Conservation (phyloP, 2,329 filamentous ascomycete species). For the Alternaria dauci region DNA sequence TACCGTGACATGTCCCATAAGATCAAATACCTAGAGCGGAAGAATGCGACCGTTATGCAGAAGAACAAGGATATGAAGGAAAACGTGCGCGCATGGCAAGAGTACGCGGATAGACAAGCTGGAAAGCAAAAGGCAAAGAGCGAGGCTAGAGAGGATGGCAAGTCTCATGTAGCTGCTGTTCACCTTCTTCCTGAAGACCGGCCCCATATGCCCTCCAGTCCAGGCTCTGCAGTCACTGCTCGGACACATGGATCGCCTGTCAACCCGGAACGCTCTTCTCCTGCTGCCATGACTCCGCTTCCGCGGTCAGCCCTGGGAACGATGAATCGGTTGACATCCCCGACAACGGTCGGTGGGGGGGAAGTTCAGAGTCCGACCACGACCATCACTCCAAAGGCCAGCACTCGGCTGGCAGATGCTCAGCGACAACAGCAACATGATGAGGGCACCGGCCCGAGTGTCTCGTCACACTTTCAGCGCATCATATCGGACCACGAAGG, state of each 20-base stretch:
- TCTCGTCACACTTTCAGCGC: not conserved
- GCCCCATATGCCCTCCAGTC: slow-evolving; percentile 35
- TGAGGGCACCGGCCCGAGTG: not conserved
- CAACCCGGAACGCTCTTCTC: slow-evolving; percentile 28
- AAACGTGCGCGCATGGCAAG: slow-evolving; percentile 50
- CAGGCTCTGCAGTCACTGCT: slow-evolving; percentile 22
- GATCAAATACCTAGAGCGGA: slow-evolving; percentile 45
- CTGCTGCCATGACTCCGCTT: slow-evolving; percentile 21
- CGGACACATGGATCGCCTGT: slow-evolving; percentile 25
- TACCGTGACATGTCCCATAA: slow-evolving; percentile 39
- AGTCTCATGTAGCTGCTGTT: slow-evolving; percentile 6
- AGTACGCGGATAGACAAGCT: slow-evolving; percentile 44
- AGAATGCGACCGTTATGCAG: slow-evolving; percentile 44
- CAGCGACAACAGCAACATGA: not conserved
- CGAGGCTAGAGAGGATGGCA: slow-evolving; percentile 18
- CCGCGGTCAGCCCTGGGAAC: not conserved
- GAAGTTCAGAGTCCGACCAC: not conserved
- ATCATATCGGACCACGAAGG: not conserved
- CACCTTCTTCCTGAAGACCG: slow-evolving; percentile 20
- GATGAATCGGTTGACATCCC: not conserved
- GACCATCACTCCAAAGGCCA: slow-evolving; percentile 18
- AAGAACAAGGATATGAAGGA: slow-evolving; percentile 53
- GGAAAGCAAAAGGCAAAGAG: slow-evolving; percentile 34
- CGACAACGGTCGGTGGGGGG: not conserved
- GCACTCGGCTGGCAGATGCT: not conserved